These are phyloP conservation scores for Kuraishia floccosa DNA, from an alignment of 805 yeast species.

Conservation along the genomic window DNA sequence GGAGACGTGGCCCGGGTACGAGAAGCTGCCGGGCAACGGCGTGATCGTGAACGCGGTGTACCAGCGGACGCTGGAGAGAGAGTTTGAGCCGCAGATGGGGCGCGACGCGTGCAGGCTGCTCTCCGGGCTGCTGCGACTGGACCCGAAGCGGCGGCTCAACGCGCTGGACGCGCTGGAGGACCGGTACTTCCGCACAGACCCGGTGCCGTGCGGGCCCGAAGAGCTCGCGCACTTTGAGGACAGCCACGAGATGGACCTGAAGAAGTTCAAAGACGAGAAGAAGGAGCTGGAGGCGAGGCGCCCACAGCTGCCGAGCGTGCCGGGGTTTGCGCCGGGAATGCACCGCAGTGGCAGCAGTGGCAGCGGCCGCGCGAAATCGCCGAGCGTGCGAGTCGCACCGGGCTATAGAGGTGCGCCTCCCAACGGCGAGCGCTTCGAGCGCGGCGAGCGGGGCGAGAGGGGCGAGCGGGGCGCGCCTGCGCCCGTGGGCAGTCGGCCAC, in stretches of 20 bases:
- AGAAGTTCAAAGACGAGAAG: constrained; percentile 35
- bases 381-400: neutral
- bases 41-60: constrained; percentile 19
- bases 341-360: neutral
- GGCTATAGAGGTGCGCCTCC: neutral
- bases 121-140: constrained; percentile 48
- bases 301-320: neutral
- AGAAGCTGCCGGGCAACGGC: constrained; percentile 44
- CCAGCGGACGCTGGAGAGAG: constrained; percentile 30
- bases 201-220: constrained; percentile 44
- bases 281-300: neutral
- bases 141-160: constrained; percentile 66
- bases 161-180: constrained; percentile 72
- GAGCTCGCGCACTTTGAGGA: constrained; percentile 67
- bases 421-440: neutral
- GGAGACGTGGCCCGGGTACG: constrained; percentile 50
- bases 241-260: constrained; percentile 80
- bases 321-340: neutral
- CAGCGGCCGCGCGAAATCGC: neutral
- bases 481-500: no score
- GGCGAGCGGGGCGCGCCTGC: no score
- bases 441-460: no score
- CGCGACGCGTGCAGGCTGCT: constrained; percentile 44
- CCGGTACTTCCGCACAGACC: constrained; percentile 54
- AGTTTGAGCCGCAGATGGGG: constrained; percentile 32